Conservation (phyloP, 371 early-diverging fungal species). For the Mortierella sp. region DNA sequence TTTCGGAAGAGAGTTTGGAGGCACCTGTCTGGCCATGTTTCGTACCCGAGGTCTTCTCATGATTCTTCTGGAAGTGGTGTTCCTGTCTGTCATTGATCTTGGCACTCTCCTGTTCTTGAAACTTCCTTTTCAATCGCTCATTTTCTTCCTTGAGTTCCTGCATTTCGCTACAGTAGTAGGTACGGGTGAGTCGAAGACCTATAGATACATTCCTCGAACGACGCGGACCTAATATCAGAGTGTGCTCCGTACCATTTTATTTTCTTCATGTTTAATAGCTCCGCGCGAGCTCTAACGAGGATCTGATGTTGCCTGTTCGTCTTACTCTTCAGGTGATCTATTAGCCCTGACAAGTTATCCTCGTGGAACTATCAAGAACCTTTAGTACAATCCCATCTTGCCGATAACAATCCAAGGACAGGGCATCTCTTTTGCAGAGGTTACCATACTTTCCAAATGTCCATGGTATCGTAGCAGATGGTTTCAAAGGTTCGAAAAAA, state of each 20-base stretch:
- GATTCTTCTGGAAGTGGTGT: not conserved
- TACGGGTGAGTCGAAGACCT: not conserved
- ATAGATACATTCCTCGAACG: too few relatives aligned
- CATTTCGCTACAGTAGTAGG: constrained; percentile 10
- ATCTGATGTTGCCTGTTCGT: constrained; percentile 30
- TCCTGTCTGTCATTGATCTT: not conserved
- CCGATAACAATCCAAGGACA: too few relatives aligned
- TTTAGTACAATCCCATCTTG: too few relatives aligned
- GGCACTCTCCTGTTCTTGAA: constrained; percentile 1
- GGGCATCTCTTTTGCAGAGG: too few relatives aligned
- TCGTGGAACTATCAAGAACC: constrained; percentile 38
- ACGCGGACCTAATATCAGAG: too few relatives aligned
- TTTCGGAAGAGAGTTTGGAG: not conserved
- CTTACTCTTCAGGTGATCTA: constrained; percentile 27
- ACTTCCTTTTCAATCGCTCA: constrained; percentile 10
- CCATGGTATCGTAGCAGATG: constrained; percentile 18
- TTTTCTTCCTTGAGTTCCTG: constrained; percentile 25
- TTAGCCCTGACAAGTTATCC: constrained; percentile 18
- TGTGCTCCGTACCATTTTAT: constrained; percentile 43
- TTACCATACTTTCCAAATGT: constrained; percentile 29
- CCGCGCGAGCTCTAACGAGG: constrained; percentile 20
- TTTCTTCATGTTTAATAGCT: constrained; percentile 29
- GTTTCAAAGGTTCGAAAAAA: constrained; percentile 18
- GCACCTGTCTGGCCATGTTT: not conserved
- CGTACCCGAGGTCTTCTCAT: not conserved